Base-by-base conservation (phyloP, 129 eudicot genomes). In the Tagetes erecta region DNA sequence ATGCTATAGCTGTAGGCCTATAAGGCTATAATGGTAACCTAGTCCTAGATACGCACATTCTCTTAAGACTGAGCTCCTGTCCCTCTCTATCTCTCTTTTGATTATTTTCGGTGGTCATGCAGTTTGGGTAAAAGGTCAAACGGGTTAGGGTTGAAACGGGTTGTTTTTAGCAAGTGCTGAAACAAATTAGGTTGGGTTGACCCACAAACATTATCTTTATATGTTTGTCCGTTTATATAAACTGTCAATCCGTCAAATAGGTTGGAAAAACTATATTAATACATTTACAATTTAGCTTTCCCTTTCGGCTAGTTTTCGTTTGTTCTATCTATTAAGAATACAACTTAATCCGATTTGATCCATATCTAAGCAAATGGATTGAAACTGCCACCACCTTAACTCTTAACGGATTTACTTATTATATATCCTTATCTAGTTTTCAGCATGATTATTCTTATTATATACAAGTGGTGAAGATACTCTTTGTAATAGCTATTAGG, bases 1-100 rank as follows among this genome's bases (percentile, higher is more conserved):
- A 59, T 60, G 58, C 8, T 35, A 35, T 73, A 35, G 70, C 7
- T 63, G 30, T 73, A 46, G 58, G 30, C 47, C 6, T 60, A 38
- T 73, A n/a, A 58, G 30, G 37, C 6, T 60, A 38, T 73, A n/a
- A 58, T 14, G 30, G 38, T 73, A 73, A 73, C 60, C 5, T 62
- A 47, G 49, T 60, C 60, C 5, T 62, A 47, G 49, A 60, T 11
- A 45, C 38, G 11, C 41, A 56, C 36, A 41, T 30, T 44, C 33
- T 58, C 37, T 62, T 37, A 7, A 56, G 8, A 39, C 76, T 41
- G 40, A 5, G 13, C 60, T 68, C 53, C 40, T 14, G 36, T 41
- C 13, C 45, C 56, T 8, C 7, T 27, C 9, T 45, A 40, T 67
- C 3, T 8, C 12, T 45, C 7, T 41, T 44, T 40, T 20, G 27